phyloP scores from a whole-genome alignment of 2,329 filamentous ascomycete species.

The Fusarium paranaense region DNA sequence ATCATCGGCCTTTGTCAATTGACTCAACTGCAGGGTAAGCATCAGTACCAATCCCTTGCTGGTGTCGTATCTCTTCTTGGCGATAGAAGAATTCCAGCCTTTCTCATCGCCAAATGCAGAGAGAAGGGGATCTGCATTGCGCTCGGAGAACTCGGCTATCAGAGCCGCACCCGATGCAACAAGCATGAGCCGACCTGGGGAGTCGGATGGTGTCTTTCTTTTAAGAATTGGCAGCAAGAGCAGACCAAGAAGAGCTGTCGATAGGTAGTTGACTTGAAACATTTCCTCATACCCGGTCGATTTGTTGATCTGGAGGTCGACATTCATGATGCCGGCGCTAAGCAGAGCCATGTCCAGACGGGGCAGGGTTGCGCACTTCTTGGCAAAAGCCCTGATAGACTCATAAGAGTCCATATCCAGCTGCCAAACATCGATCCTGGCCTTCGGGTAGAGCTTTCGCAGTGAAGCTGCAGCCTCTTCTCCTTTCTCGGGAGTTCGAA shows the following conservation, averaged over 20 bases:
- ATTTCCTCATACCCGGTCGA: constrained; percentile 53
- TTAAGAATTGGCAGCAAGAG: constrained; percentile 32
- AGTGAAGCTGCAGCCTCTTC: constrained; percentile 51
- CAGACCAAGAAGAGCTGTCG: constrained; percentile 48
- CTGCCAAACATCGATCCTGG: constrained; percentile 56
- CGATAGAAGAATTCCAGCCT: neutral
- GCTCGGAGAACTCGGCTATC: neutral
- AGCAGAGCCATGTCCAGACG: constrained; percentile 58
- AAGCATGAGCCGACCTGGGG: constrained; percentile 12
- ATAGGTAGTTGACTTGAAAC: constrained; percentile 56
- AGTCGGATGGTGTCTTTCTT: neutral
- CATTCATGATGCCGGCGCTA: constrained; percentile 54
- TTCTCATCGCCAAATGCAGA: neutral
- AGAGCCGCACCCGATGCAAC: constrained; percentile 13
- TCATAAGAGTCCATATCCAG: constrained; percentile 58
- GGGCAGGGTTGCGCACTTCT: constrained; percentile 46
- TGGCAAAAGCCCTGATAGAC: constrained; percentile 55
- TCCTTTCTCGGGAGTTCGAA: constrained; percentile 54
- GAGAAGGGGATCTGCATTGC: neutral
- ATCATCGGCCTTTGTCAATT: constrained; percentile 1
- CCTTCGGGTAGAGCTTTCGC: constrained; percentile 24
- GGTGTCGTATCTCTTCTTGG: constrained; percentile 5
- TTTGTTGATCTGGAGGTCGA: constrained; percentile 32
- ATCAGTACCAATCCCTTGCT: constrained; percentile 19
- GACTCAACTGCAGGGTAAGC: constrained; percentile 4